These are phyloP conservation scores for Teunomyces panamensis DNA, from an alignment of 805 yeast genomes.

Conservation along the genomic window DNA sequence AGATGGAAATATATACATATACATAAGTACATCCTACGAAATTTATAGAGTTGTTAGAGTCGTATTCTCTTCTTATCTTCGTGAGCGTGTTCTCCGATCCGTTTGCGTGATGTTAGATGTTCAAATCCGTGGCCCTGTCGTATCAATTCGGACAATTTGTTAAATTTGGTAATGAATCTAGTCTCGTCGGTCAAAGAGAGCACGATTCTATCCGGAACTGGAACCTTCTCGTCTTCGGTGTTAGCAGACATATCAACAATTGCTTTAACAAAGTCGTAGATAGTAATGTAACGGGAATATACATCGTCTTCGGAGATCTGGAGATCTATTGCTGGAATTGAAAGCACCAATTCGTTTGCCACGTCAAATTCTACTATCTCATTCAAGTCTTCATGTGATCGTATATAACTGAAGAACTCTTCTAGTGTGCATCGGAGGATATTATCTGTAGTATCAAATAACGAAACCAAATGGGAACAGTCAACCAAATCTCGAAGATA, in stretches of 20 bases:
- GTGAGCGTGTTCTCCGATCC: neutral
- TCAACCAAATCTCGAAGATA: conserved; percentile 9
- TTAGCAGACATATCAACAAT: conserved; percentile 17
- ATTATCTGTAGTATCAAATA: conserved; percentile 20
- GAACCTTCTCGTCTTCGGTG: conserved; percentile 5
- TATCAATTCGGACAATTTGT: conserved; percentile 18
- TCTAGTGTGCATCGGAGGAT: conserved; percentile 17
- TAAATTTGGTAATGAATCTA: conserved; percentile 28
- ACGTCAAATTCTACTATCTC: conserved; percentile 22
- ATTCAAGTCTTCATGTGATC: conserved; percentile 25
- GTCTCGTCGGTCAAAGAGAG: conserved; percentile 9
- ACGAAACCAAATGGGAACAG: conserved; percentile 21
- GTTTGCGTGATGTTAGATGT: neutral
- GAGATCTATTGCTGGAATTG: conserved; percentile 27
- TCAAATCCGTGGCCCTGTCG: conserved; percentile 19
- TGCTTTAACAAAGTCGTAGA: conserved; percentile 25
- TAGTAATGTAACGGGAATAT: conserved; percentile 20
- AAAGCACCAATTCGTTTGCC: conserved; percentile 26
- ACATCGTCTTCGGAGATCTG: conserved; percentile 32
- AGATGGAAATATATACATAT: conserved; percentile 3
- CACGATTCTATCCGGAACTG: neutral
- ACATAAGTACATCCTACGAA: neutral
- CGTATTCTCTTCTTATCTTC: conserved; percentile 1
- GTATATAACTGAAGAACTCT: conserved; percentile 23
- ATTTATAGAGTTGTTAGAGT: neutral